Conservation (phyloP, 2,329 filamentous ascomycete genomes). For the Acephala macrosclerotiorum region DNA sequence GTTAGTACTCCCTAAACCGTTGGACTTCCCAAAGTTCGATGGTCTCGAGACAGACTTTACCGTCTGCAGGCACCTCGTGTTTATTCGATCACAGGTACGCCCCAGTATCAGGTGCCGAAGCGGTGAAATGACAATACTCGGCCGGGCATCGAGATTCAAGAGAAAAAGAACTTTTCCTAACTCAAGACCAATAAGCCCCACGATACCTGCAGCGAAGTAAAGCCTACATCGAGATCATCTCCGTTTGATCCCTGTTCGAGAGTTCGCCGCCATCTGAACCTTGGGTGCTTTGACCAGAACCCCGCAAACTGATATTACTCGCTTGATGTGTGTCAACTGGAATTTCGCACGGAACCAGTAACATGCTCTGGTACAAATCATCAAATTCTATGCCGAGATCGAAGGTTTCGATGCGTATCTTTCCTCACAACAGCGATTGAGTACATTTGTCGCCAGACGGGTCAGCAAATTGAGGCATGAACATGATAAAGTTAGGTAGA, state of each 20-base stretch:
- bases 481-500: too few species aligned
- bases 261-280: neutral
- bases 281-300: neutral
- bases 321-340: neutral
- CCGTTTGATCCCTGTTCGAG: neutral
- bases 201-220: neutral
- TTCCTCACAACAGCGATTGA: neutral
- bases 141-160: neutral
- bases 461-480: neutral
- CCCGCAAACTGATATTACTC: neutral
- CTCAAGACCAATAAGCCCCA: neutral
- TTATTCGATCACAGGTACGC: slow-evolving; percentile 1
- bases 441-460: neutral
- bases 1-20: neutral
- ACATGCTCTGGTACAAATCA: neutral
- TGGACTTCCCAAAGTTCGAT: neutral
- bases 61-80: slow-evolving; percentile 1
- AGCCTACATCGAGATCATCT: slow-evolving; percentile 6
- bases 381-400: neutral
- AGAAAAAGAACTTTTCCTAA: neutral
- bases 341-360: neutral
- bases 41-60: neutral
- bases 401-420: neutral
- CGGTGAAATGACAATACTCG: neutral
- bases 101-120: neutral